A percentile compares a stretch with the other conserved stretches of the same genome.
phyloP scores from a whole-genome alignment of 306 rosid genomes.

The Albizia julibrissin region DNA sequence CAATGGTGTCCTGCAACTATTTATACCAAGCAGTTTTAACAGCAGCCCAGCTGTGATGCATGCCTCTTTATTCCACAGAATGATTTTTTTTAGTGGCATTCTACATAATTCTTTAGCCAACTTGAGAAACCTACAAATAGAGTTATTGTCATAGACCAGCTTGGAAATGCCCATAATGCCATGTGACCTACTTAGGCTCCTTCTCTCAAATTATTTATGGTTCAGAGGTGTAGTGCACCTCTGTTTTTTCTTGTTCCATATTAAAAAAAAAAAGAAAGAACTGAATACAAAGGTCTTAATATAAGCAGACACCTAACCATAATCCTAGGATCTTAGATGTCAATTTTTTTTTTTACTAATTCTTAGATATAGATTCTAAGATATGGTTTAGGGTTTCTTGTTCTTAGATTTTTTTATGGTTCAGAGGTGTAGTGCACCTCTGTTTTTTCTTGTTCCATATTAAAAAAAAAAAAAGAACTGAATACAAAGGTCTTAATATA shows the following conservation, averaged over 20 bases:
- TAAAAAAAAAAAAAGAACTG: background rate
- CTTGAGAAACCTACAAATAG: background rate
- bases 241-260: background rate
- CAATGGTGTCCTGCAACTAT: background rate
- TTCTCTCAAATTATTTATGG: background rate
- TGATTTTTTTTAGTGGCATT: background rate
- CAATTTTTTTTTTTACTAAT: background rate
- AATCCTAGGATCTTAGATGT: background rate
- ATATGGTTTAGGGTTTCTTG: too few relatives aligned
- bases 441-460: background rate
- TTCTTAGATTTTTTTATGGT: too few relatives aligned
- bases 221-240: background rate
- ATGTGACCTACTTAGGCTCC: background rate
- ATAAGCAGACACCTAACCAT: background rate
- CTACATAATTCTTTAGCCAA: background rate
- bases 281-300: background rate
- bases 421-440: background rate
- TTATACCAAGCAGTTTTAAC: background rate
- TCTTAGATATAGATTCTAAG: too few relatives aligned
- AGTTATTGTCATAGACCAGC: background rate
- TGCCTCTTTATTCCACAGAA: background rate
- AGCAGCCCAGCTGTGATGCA: background rate
- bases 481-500: background rate
- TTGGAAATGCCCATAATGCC: background rate
- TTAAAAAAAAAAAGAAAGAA: too few relatives aligned